phyloP scores from a whole-genome alignment of 2,329 filamentous ascomycete genomes.

The Chaetomium sp. region DNA sequence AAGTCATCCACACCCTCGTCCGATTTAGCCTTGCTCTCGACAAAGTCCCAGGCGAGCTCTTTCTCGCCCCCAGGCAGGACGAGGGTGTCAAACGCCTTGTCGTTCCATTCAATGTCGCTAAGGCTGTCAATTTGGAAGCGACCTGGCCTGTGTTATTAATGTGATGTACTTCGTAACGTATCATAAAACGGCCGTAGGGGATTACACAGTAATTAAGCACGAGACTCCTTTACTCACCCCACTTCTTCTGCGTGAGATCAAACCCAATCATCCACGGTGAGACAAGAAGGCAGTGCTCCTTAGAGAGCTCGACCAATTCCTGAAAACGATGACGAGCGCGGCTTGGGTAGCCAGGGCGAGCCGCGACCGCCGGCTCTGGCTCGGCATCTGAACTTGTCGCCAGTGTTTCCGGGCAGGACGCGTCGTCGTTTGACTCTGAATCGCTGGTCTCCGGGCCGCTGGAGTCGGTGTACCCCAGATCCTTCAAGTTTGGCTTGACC shows the following conservation, averaged over 20 bases:
- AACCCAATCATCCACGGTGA: slow-evolving; percentile 34
- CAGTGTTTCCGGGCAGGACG: too few relatives aligned
- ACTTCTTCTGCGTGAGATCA: slow-evolving; percentile 33
- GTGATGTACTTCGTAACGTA: too few relatives aligned
- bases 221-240: slow-evolving; percentile 13
- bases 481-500: slow-evolving; percentile 26
- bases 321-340: slow-evolving; percentile 12
- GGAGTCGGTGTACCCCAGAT: too few relatives aligned
- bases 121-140: slow-evolving; percentile 25
- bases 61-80: slow-evolving; percentile 33
- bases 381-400: too few relatives aligned
- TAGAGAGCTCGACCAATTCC: slow-evolving; percentile 25
- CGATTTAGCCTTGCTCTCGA: slow-evolving; percentile 30
- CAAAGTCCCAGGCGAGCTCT: slow-evolving; percentile 34
- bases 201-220: too few relatives aligned
- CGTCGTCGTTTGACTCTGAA: too few relatives aligned
- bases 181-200: too few relatives aligned
- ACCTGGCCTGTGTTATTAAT: slow-evolving; percentile 4
- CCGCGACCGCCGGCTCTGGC: too few relatives aligned
- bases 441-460: too few relatives aligned
- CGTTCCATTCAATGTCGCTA: slow-evolving; percentile 30
- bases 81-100: slow-evolving; percentile 32
- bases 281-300: slow-evolving; percentile 31
- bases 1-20: slow-evolving; percentile 30
- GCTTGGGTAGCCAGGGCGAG: neutral